A percentile compares a stretch with the other conserved stretches of the same genome.
These are phyloP conservation scores for Tricholoma sp. DNA, from an alignment of 768 basidiomycete species.

Conservation along the genomic window DNA sequence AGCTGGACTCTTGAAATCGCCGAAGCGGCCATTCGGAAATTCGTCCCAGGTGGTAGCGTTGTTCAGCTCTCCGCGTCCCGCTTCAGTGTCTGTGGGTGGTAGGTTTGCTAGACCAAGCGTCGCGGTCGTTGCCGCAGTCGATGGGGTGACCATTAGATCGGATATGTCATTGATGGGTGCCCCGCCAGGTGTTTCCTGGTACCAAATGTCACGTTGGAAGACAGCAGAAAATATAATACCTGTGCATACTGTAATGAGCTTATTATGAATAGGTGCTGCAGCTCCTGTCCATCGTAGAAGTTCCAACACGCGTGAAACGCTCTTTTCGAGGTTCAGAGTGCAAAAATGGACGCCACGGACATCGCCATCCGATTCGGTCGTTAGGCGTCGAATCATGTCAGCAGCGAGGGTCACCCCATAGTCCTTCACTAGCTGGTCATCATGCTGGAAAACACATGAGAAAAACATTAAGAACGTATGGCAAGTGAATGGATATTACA, in stretches of 20 bases:
- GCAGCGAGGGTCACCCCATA: constrained; percentile 88
- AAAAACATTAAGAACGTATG: not conserved
- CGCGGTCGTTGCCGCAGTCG: constrained; percentile 59
- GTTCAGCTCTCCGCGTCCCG: constrained; percentile 69
- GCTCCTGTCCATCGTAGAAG: constrained; percentile 65
- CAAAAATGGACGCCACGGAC: constrained; percentile 87
- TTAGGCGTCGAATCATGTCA: constrained; percentile 65
- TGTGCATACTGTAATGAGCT: constrained; percentile 56
- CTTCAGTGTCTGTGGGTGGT: constrained; percentile 48
- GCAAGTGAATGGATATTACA: constrained; percentile 36
- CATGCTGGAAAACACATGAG: constrained; percentile 50
- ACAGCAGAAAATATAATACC: too few species aligned
- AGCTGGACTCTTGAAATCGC: constrained; percentile 95
- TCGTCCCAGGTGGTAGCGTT: constrained; percentile 86
- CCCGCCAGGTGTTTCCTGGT: constrained; percentile 32
- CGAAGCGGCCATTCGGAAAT: constrained; percentile 97
- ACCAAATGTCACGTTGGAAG: not conserved
- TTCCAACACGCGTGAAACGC: constrained; percentile 82
- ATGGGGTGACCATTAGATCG: constrained; percentile 55
- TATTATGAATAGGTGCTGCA: constrained; percentile 44
- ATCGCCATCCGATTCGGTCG: constrained; percentile 44
- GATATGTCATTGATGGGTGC: constrained; percentile 23
- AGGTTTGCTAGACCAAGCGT: constrained; percentile 47
- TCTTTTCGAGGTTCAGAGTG: constrained; percentile 96
- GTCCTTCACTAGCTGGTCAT: constrained; percentile 91